Percentiles rank a stretch among this genome's conserved stretches.
phyloP scores from a whole-genome alignment of 2,329 filamentous ascomycete genomes.

The Diaporthe sp. region DNA sequence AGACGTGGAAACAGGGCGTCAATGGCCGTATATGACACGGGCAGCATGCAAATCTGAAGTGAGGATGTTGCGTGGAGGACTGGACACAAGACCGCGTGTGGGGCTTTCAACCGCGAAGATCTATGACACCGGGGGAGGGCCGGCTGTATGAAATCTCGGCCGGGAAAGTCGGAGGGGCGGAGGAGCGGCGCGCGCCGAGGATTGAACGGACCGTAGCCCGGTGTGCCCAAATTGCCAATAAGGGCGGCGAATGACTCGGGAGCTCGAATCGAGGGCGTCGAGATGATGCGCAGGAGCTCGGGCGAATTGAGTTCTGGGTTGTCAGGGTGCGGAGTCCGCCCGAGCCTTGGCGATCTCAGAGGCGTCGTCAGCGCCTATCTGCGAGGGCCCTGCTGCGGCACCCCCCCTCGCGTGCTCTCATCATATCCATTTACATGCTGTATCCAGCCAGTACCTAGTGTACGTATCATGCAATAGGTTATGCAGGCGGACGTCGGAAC shows the following conservation, averaged over 20 bases:
- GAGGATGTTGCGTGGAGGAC: not conserved
- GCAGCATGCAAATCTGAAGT: not conserved
- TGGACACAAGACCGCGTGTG: not conserved
- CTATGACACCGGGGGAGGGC: not conserved
- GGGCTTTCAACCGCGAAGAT: not conserved
- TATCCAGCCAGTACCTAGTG: not conserved
- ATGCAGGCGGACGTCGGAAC: not conserved
- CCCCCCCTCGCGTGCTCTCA: not conserved
- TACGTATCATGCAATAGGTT: not conserved
- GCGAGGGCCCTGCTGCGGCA: not conserved
- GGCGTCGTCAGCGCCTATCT: slow-evolving; percentile 22
- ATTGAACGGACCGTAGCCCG: not conserved
- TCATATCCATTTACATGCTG: not conserved
- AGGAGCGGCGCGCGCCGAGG: slow-evolving; percentile 16
- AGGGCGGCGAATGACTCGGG: slow-evolving; percentile 16
- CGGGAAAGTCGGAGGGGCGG: not conserved
- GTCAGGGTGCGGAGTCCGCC: not conserved
- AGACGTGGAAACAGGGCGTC: not conserved
- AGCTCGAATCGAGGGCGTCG: slow-evolving; percentile 11
- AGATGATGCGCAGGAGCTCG: slow-evolving; percentile 20
- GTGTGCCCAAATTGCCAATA: slow-evolving; percentile 16
- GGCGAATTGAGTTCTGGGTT: slow-evolving; percentile 6
- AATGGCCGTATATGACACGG: not conserved
- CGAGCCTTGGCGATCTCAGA: slow-evolving; percentile 19
- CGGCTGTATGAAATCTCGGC: not conserved